phyloP scores from a whole-genome alignment of 2,329 filamentous ascomycete species.

The Paecilomyces fulvus region DNA sequence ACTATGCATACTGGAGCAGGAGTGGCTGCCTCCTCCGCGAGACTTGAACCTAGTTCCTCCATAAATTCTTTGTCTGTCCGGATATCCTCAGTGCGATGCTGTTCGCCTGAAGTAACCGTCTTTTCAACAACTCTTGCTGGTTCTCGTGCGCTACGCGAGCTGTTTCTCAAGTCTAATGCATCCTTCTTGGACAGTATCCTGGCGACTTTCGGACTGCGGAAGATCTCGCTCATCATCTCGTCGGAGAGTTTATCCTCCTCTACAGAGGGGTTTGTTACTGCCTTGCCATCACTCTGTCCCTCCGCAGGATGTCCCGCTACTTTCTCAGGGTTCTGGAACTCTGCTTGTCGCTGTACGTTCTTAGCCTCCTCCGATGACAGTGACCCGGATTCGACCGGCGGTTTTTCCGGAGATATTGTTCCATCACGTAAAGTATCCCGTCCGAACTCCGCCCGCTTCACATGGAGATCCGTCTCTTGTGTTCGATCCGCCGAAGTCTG shows the following conservation, averaged over 20 bases:
- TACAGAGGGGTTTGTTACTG: constrained; percentile 15
- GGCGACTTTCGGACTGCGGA: constrained; percentile 52
- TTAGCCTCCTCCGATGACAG: constrained; percentile 37
- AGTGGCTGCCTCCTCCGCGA: constrained; percentile 8
- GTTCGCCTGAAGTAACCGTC: not conserved
- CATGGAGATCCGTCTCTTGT: constrained; percentile 21
- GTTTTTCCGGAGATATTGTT: constrained; percentile 34
- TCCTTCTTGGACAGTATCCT: constrained; percentile 44
- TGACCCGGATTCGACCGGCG: not conserved
- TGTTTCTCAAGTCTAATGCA: constrained; percentile 5
- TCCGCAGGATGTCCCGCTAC: constrained; percentile 35
- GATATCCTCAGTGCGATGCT: not conserved
- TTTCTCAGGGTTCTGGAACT: constrained; percentile 45
- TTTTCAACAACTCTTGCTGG: not conserved
- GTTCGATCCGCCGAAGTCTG: constrained; percentile 4
- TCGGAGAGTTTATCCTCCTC: constrained; percentile 43
- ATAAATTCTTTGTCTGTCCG: constrained; percentile 30
- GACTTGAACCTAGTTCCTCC: constrained; percentile 38
- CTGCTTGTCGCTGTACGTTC: constrained; percentile 40
- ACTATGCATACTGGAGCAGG: not conserved
- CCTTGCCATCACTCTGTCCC: constrained; percentile 13
- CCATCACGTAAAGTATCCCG: constrained; percentile 42
- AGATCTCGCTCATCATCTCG: constrained; percentile 53
- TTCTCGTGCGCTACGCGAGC: not conserved
- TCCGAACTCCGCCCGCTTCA: constrained; percentile 40